These are phyloP conservation scores for Clitopilus hobsonii DNA, from an alignment of 768 basidiomycete species.

Conservation along the genomic window DNA sequence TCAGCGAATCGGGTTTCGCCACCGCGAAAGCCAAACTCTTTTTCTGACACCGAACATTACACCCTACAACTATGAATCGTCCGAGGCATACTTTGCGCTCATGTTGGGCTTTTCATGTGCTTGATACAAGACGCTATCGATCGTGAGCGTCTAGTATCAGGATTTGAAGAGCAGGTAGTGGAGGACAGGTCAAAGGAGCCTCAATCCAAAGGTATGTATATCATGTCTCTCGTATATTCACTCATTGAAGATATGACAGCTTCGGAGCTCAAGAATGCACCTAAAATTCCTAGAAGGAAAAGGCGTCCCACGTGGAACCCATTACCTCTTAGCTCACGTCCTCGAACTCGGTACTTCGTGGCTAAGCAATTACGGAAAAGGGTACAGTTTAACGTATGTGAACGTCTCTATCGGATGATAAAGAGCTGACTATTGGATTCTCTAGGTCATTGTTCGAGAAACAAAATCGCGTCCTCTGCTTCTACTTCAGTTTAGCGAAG, in stretches of 20 bases:
- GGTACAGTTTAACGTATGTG: neutral
- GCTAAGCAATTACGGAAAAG: too few relatives aligned
- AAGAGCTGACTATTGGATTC: too few relatives aligned
- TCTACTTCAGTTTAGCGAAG: conserved; percentile 3
- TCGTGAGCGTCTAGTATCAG: neutral
- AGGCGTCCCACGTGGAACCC: too few relatives aligned
- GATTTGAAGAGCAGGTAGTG: neutral
- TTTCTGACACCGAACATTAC: conserved; percentile 2
- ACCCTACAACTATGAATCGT: too few relatives aligned
- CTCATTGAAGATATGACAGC: too few relatives aligned
- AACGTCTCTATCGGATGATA: too few relatives aligned
- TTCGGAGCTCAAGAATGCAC: too few relatives aligned
- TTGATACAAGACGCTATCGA: neutral
- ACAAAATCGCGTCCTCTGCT: conserved; percentile 2
- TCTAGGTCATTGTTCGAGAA: neutral
- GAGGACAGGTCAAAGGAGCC: neutral
- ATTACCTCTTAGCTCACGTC: too few relatives aligned
- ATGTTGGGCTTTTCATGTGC: neutral
- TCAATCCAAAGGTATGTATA: neutral
- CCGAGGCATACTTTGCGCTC: neutral
- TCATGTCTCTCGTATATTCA: too few relatives aligned
- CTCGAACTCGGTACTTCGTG: too few relatives aligned
- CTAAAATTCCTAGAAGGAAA: too few relatives aligned
- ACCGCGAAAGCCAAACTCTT: conserved; percentile 5
- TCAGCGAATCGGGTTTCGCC: conserved; percentile 6